phyloP scores from a whole-genome alignment of 176 grass and related monocot species.

The maize (Zea mays) region DNA sequence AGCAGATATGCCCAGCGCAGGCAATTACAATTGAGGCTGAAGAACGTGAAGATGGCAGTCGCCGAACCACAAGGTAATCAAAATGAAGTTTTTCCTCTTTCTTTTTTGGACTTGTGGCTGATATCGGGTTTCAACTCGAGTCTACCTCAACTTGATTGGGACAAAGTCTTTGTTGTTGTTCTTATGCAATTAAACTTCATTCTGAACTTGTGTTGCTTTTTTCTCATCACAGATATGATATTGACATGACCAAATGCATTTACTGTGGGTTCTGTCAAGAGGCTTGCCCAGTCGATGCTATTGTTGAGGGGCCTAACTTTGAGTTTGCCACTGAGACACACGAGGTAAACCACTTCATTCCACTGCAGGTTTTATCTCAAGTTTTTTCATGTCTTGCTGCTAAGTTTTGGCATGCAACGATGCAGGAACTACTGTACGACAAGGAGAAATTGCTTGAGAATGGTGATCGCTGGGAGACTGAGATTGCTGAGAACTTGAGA shows the following conservation, averaged over 20 bases:
- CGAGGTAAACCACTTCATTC: slow-evolving; percentile 52
- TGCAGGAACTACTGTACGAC: slow-evolving; percentile 92
- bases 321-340: slow-evolving; percentile 99
- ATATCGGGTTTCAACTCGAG: too few species aligned
- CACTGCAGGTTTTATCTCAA: not conserved
- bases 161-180: too few species aligned
- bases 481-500: slow-evolving; percentile 93
- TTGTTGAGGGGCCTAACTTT: slow-evolving; percentile 97
- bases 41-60: slow-evolving; percentile 97
- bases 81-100: not conserved
- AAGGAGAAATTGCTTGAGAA: slow-evolving; percentile 99
- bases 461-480: slow-evolving; percentile 92
- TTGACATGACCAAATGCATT: slow-evolving; percentile 99
- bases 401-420: not conserved
- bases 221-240: slow-evolving; percentile 71
- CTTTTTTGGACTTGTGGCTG: not conserved
- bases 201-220: not conserved
- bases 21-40: slow-evolving; percentile 99
- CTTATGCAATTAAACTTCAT: not conserved
- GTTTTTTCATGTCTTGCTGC: not conserved
- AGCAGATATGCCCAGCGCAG: slow-evolving; percentile 93
- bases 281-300: slow-evolving; percentile 97
- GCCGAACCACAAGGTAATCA: slow-evolving; percentile 84
- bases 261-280: slow-evolving; percentile 99
- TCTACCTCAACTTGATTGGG: too few species aligned